phyloP scores from a whole-genome alignment of 352 stramenopile species.

The Phytophthora syringae region DNA sequence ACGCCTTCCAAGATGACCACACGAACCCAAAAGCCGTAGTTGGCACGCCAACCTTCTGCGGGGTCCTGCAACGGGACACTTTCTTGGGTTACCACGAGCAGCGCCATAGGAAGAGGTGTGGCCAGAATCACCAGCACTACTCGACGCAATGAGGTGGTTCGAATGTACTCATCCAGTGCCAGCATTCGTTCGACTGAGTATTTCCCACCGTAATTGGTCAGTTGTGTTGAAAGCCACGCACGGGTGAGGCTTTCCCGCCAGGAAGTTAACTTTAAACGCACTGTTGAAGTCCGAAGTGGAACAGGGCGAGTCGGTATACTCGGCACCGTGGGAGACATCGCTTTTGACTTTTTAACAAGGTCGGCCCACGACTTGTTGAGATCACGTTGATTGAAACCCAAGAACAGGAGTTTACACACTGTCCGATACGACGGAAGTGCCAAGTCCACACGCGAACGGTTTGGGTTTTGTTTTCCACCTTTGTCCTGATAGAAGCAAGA shows the following conservation, averaged over 20 bases:
- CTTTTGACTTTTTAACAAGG: too few species aligned
- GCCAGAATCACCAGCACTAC: neutral
- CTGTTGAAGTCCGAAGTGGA: too few species aligned
- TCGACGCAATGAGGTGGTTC: neutral
- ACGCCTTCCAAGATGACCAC: neutral
- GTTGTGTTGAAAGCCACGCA: neutral
- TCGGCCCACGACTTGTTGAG: too few species aligned
- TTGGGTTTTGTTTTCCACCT: too few species aligned
- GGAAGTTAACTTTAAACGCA: neutral
- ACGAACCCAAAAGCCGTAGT: slow-evolving; percentile 11
- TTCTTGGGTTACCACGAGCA: neutral
- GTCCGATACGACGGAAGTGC: too few species aligned
- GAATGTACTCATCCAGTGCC: slow-evolving; percentile 7
- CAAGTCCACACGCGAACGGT: too few species aligned
- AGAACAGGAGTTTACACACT: too few species aligned
- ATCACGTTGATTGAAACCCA: too few species aligned
- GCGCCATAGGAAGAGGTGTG: neutral
- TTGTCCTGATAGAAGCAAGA: too few species aligned
- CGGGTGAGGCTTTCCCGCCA: neutral
- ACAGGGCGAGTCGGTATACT: too few species aligned
- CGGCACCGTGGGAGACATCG: too few species aligned
- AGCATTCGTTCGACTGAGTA: slow-evolving; percentile 9
- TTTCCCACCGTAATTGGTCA: slow-evolving; percentile 6
- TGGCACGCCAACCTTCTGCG: neutral
- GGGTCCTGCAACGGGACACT: slow-evolving; percentile 7